A percentile compares a stretch with the other conserved stretches of the same genome.
These are phyloP conservation scores for Climacium dendroides DNA, from an alignment of 225 moss, liverwort and hornwort genomes.

Conservation along the genomic window DNA sequence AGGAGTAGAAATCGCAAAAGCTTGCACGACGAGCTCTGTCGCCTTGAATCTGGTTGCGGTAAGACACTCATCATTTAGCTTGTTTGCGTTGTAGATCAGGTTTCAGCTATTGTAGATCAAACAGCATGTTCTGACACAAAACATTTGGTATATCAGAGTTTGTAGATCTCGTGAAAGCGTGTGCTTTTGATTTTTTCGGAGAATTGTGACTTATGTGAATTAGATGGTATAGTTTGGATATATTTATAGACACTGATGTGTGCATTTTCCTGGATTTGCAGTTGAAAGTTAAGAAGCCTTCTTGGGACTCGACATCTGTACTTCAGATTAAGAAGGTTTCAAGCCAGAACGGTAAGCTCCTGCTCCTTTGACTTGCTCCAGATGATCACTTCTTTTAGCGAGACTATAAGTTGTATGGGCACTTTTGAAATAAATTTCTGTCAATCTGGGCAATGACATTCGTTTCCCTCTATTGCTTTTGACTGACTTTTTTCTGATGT, in stretches of 20 bases:
- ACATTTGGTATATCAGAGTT: not conserved
- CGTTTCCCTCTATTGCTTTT: not conserved
- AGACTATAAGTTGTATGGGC: not conserved
- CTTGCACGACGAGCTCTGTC: conserved; percentile 36
- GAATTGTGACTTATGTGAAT: not conserved
- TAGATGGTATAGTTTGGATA: not conserved
- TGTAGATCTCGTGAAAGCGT: not conserved
- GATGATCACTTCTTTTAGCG: not conserved
- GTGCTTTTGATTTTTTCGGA: not conserved
- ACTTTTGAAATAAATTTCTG: not conserved
- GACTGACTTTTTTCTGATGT: not conserved
- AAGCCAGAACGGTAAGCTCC: conserved; percentile 36
- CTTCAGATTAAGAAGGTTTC: conserved; percentile 56
- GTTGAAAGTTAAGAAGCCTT: conserved; percentile 74
- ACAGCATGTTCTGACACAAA: not conserved
- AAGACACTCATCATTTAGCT: not conserved
- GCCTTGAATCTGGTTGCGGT: conserved; percentile 54
- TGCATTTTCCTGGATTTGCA: not conserved
- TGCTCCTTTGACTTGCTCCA: not conserved
- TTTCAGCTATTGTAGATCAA: not conserved
- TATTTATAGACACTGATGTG: not conserved
- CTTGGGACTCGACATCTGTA: conserved; percentile 57
- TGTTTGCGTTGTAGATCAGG: not conserved
- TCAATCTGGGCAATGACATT: not conserved
- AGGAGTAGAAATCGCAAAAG: conserved; percentile 46